A percentile compares a stretch with the other conserved stretches of the same genome.
Conservation (phyloP, 2,329 filamentous ascomycete species). For the Neofusicoccum laricinum region DNA sequence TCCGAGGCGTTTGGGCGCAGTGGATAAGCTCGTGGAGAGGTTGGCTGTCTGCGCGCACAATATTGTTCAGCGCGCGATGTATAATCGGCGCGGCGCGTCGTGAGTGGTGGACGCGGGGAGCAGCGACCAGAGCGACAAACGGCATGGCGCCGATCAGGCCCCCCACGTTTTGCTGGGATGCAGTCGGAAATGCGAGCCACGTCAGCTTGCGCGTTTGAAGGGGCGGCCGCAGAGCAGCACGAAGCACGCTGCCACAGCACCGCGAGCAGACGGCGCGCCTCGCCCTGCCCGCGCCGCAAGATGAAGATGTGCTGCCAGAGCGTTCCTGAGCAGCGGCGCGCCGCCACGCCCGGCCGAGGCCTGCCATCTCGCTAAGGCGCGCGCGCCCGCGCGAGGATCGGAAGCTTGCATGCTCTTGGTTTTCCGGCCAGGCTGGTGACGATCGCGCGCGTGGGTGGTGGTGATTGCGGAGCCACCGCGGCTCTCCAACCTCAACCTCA, state of each 20-base stretch:
- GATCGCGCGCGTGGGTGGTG: neutral
- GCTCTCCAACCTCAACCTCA: neutral
- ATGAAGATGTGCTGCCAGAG: conserved; percentile 7
- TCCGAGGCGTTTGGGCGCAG: neutral
- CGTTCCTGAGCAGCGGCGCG: neutral
- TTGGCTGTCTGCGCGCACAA: neutral
- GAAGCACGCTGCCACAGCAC: neutral
- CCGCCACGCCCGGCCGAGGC: neutral
- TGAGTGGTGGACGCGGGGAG: conserved; percentile 2
- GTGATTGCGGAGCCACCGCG: conserved; percentile 2
- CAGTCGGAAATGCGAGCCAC: conserved; percentile 9
- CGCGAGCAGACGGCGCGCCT: conserved; percentile 4
- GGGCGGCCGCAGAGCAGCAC: neutral
- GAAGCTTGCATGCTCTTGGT: conserved; percentile 8
- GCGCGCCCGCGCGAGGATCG: no score
- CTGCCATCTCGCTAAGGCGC: no score
- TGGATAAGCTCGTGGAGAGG: conserved; percentile 13
- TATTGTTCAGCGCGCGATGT: neutral
- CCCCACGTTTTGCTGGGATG: conserved; percentile 5
- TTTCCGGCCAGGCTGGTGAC: conserved; percentile 3
- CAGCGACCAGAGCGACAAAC: neutral
- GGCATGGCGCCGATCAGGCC: conserved; percentile 14
- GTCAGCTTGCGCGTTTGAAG: conserved; percentile 15
- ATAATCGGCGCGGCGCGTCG: neutral
- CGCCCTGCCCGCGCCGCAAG: neutral